Conservation (phyloP, 371 early-diverging fungal species). For the Entomophthora muscae region DNA sequence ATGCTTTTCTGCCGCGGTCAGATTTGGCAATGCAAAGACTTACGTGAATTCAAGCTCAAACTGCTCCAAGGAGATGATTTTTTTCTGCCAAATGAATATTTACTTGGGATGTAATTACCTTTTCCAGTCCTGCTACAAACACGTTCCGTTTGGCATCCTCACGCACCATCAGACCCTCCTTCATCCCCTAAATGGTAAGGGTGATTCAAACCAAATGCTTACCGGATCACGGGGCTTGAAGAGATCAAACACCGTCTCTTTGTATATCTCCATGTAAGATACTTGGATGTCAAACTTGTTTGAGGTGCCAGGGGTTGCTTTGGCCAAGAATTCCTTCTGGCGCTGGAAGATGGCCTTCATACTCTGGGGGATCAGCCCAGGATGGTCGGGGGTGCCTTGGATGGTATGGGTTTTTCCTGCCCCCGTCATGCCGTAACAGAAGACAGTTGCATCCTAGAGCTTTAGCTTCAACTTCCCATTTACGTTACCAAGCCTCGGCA, state of each 20-base stretch:
- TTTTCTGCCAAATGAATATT: slow-evolving; percentile 11
- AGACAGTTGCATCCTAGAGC: slow-evolving; percentile 34
- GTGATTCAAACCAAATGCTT: slow-evolving; percentile 5
- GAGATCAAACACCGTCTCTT: slow-evolving; percentile 37
- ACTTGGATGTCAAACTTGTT: slow-evolving; percentile 14
- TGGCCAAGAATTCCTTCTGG: background rate
- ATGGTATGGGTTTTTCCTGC: slow-evolving; percentile 51
- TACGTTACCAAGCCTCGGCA: slow-evolving; percentile 23
- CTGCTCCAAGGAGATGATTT: slow-evolving; percentile 23
- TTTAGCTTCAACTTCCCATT: background rate
- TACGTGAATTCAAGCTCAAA: slow-evolving; percentile 25
- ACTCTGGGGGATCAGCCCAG: slow-evolving; percentile 39
- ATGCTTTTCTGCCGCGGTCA: slow-evolving; percentile 15
- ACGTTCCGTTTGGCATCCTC: slow-evolving; percentile 28
- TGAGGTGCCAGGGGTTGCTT: background rate
- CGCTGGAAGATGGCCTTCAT: slow-evolving; percentile 16
- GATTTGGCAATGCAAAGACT: slow-evolving; percentile 3
- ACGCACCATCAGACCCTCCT: slow-evolving; percentile 23
- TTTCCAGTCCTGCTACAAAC: slow-evolving; percentile 31
- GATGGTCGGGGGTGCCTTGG: slow-evolving; percentile 24
- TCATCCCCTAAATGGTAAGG: slow-evolving; percentile 4
- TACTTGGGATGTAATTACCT: slow-evolving; percentile 12
- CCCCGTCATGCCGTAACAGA: slow-evolving; percentile 56
- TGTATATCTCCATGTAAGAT: slow-evolving; percentile 46
- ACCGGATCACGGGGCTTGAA: slow-evolving; percentile 22